Evolutionary conservation across 1,284 basidiomycete species (phyloP), one percentile per base, ranked within the genome.

Genomic region (Tilletia setariae): DNA sequence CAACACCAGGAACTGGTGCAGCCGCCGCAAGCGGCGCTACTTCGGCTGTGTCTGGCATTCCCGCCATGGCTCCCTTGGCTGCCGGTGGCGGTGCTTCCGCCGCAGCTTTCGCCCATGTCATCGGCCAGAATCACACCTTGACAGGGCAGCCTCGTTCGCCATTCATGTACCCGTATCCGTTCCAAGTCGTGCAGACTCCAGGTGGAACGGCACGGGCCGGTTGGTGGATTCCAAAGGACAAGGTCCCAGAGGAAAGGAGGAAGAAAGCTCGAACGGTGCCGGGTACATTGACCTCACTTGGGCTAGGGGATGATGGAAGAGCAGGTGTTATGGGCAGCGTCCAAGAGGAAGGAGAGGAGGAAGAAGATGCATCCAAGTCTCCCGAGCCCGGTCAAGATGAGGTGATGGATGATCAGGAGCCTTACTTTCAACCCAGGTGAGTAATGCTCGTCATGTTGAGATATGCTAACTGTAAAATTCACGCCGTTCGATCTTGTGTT

Each of bases 171-270:
- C 73, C 74, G 0, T 78, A 76, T 51, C 76, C 77, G 0, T 77
- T 78, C 63, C 75, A 77, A 35, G 75, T 78, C 25, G 75, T 78
- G 1, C 77, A 77, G 63, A 78, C 76, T 0, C 76, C 76, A 13
- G 75, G 75, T 9, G 76, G 76, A 35, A 78, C 76, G 1, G 75
- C 75, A 1, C 66, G 74, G 51, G 74, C 76, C 3, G 76, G 75
- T 8, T 78, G 75, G 75, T 78, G 76, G 76, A 69, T 78, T n/a
- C 75, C 75, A n/a, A 63, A 43, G 30, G 56, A 61, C 30, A 30
- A 61, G 28, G 32, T 61, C 13, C 56, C 56, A 9, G 56, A 61
- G 6, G 56, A 61, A 35, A 28, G 56, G 28, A 11, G 56, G 30
- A 61, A 40, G 32, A 61, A 61, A 16, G 56, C 56, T 7, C 56